Percentiles rank a stretch among this genome's conserved stretches.
These are phyloP conservation scores for Melanopsichium pennsylvanicum DNA, from an alignment of 1,284 basidiomycete genomes.

Conservation along the genomic window DNA sequence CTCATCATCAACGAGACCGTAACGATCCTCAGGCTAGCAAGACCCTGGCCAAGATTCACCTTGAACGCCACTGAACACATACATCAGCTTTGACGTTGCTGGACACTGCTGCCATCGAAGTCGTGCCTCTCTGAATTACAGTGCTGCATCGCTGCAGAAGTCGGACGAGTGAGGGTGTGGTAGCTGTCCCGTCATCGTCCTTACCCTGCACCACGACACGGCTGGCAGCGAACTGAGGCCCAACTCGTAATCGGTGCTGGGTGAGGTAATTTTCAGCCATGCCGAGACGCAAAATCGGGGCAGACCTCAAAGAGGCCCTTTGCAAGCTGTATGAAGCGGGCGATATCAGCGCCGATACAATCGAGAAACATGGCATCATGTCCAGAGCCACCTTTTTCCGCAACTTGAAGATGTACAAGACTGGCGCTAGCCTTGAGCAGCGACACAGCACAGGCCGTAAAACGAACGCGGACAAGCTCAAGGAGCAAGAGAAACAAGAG, in stretches of 20 bases:
- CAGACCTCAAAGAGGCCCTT: conserved; percentile 49
- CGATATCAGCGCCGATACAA: conserved; percentile 44
- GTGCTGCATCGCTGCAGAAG: too few species aligned
- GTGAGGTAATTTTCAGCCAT: conserved; percentile 6
- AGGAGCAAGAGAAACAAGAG: conserved; percentile 34
- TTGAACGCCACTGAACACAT: background rate
- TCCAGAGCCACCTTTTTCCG: conserved; percentile 47
- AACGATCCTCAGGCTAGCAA: conserved; percentile 27
- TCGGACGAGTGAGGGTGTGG: too few species aligned
- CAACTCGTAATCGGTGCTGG: background rate
- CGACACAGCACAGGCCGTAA: conserved; percentile 47
- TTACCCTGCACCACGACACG: too few species aligned
- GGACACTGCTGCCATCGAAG: too few species aligned
- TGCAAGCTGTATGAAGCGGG: conserved; percentile 51
- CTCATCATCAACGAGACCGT: conserved; percentile 31
- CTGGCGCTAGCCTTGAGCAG: conserved; percentile 43
- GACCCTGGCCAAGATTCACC: conserved; percentile 1
- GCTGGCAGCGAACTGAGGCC: too few species aligned
- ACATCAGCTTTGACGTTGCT: background rate
- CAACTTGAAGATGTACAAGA: conserved; percentile 47
- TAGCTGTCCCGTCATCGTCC: too few species aligned
- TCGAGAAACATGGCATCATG: conserved; percentile 51
- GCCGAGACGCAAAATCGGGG: conserved; percentile 48
- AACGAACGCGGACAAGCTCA: conserved; percentile 47
- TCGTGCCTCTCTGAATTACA: too few species aligned